Percentiles rank a stretch among this genome's conserved stretches.
These are phyloP conservation scores for Chrysosphaeria jannelii DNA, from an alignment of 2,329 filamentous ascomycete species.

Conservation along the genomic window DNA sequence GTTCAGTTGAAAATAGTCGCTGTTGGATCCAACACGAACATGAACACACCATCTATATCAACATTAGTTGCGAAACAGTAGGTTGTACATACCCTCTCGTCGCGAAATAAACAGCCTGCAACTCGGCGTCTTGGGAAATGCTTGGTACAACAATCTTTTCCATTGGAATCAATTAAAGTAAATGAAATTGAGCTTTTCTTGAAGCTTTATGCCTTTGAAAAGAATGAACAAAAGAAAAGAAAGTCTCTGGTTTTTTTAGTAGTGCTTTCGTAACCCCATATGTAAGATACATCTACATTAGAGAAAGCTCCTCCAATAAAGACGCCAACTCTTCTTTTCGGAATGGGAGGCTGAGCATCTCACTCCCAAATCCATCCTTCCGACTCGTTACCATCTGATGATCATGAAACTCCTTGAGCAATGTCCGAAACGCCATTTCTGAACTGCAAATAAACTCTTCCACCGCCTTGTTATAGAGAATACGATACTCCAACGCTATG, in stretches of 20 bases:
- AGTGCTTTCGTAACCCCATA: too few relatives aligned
- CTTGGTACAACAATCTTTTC: too few relatives aligned
- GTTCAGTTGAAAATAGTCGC: too few relatives aligned
- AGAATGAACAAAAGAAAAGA: background rate
- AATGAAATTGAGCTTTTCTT: slow-evolving; percentile 7
- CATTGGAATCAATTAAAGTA: too few relatives aligned
- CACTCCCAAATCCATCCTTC: slow-evolving; percentile 61
- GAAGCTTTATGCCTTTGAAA: slow-evolving; percentile 2
- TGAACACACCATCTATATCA: too few relatives aligned
- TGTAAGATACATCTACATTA: background rate
- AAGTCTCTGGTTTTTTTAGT: too few relatives aligned
- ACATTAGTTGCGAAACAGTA: too few relatives aligned
- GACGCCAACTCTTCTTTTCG: slow-evolving; percentile 66
- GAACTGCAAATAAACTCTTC: slow-evolving; percentile 94
- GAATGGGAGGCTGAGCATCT: slow-evolving; percentile 63
- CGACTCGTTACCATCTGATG: slow-evolving; percentile 87
- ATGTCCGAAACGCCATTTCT: slow-evolving; percentile 78
- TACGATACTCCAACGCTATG: slow-evolving; percentile 61
- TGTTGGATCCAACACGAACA: too few relatives aligned
- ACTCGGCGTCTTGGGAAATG: too few relatives aligned
- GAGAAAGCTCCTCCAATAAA: slow-evolving; percentile 48
- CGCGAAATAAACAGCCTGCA: too few relatives aligned
- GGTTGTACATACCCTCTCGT: too few relatives aligned
- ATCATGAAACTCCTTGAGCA: slow-evolving; percentile 93
- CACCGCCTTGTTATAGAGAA: slow-evolving; percentile 79